These are phyloP conservation scores for Trametes sp. DNA, from an alignment of 1,284 basidiomycete genomes.

Conservation along the genomic window DNA sequence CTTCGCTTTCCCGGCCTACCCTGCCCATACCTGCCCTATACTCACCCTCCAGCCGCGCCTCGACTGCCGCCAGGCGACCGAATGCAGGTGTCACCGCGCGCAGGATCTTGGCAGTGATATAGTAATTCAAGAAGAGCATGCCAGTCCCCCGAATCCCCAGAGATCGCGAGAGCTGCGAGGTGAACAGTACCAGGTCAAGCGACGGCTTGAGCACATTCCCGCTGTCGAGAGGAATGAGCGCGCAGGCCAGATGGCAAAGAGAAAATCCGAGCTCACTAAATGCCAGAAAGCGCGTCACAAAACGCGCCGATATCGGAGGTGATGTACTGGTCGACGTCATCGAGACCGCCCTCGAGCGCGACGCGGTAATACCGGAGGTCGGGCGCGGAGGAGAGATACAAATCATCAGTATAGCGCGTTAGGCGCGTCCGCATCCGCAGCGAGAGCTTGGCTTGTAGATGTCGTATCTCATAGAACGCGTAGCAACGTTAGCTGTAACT, in stretches of 20 bases:
- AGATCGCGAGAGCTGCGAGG: constrained; percentile 87
- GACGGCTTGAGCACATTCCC: constrained; percentile 85
- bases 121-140: constrained; percentile 87
- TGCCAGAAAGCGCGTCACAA: constrained; percentile 85
- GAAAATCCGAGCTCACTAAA: constrained; percentile 70
- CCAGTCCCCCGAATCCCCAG: constrained; percentile 85
- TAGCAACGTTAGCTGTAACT: neutral
- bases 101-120: constrained; percentile 84
- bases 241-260: neutral
- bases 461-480: constrained; percentile 78
- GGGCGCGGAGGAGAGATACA: constrained; percentile 84
- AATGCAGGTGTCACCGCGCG: constrained; percentile 93
- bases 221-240: constrained; percentile 37
- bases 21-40: constrained; percentile 90
- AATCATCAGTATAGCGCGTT: constrained; percentile 91
- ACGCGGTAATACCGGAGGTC: constrained; percentile 77
- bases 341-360: constrained; percentile 61
- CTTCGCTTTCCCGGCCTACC: constrained; percentile 91
- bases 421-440: constrained; percentile 87
- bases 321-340: constrained; percentile 90
- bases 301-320: constrained; percentile 94
- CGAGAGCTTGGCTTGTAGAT: constrained; percentile 91
- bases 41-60: constrained; percentile 89
- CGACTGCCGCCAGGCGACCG: constrained; percentile 89
- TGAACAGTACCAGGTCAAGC: constrained; percentile 93